Conservation (phyloP, 352 stramenopile genomes). For the Globisporangium cederbergense region DNA sequence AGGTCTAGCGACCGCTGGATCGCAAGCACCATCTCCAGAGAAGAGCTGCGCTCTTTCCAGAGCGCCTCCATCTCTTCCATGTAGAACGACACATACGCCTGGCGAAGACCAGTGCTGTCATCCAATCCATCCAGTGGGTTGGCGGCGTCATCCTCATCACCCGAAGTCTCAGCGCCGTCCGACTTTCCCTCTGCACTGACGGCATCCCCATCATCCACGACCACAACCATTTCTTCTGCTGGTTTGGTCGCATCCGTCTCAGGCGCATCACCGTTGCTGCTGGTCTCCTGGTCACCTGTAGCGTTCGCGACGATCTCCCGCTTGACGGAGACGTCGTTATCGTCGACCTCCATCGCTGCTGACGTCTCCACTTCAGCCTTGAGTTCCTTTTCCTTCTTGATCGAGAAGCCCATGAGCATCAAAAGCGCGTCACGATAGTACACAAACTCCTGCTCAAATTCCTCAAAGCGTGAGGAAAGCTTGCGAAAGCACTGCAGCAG, state of each 20-base stretch:
- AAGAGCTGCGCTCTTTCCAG: slow-evolving; percentile 79
- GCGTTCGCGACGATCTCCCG: slow-evolving; percentile 35
- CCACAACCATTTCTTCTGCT: neutral
- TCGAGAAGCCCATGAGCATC: slow-evolving; percentile 29
- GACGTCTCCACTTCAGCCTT: slow-evolving; percentile 17
- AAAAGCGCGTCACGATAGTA: slow-evolving; percentile 71
- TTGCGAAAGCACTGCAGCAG: slow-evolving; percentile 62
- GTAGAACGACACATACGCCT: slow-evolving; percentile 77
- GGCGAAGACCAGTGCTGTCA: slow-evolving; percentile 49
- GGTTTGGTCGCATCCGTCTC: neutral
- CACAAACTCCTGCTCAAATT: slow-evolving; percentile 76
- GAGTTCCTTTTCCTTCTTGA: slow-evolving; percentile 9
- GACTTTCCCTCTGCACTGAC: slow-evolving; percentile 11
- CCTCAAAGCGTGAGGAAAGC: slow-evolving; percentile 56
- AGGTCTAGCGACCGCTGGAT: slow-evolving; percentile 58
- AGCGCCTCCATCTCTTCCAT: slow-evolving; percentile 76
- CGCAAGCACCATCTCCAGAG: slow-evolving; percentile 69
- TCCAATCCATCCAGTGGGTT: slow-evolving; percentile 17
- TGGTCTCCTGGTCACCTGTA: slow-evolving; percentile 1
- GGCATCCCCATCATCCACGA: neutral
- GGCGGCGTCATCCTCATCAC: neutral
- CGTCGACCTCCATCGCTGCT: slow-evolving; percentile 17
- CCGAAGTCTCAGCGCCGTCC: slow-evolving; percentile 1
- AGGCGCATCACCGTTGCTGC: neutral
- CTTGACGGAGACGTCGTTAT: slow-evolving; percentile 37